Evolutionary conservation across 495 filamentous ascomycete species (phyloP), one percentile per base, ranked within the genome.

Genomic region (Penicillium coffeae): DNA sequence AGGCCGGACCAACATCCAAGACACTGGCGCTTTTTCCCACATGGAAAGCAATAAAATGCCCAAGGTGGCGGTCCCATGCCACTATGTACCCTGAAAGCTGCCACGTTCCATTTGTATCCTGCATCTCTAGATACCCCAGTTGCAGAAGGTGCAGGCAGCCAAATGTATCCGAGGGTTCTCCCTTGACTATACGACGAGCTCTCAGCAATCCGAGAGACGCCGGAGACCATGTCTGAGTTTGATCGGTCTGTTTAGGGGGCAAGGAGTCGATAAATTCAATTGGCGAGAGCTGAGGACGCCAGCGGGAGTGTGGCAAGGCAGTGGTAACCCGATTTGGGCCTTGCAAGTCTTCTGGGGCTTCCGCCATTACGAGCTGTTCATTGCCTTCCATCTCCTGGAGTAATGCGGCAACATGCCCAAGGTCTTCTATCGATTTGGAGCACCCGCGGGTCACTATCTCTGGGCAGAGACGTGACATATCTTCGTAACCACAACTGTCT

Each of bases 321-420:
- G 20, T n/a, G 3, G 2, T 8, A 38, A 27, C 9, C 51, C 19
- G 3, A 21, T 14, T 21, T 21, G 47, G 16, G 49, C n/a, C 18
- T 33, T 3, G 33, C 14, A 5, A 25, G 35, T 33, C 21, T 38
- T 52, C 48, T 3, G 35, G 52, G n/a, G 22, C 35, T 27, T 40
- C 20, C 12, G 21, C 45, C 4, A 3, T 30, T 4, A 52, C 21
- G 34, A 32, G 1, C 3, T 51, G 34, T 0, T 37, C 21, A 27
- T 41, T 38, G 5, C 71, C 68, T 33, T 68, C 66, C 22, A 60
- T 45, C 8, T 74, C 64, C 44, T 69, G 55, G n/a, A 74, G 52
- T 19, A 65, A 27, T 10, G 66, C 50, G 8, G 50, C 53, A 35
- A 72, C 57, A 10, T 42, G 42, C 3, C 50, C 50, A 10, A 71